Conservation (phyloP, 495 filamentous ascomycete species). For the Neurospora sp. region DNA sequence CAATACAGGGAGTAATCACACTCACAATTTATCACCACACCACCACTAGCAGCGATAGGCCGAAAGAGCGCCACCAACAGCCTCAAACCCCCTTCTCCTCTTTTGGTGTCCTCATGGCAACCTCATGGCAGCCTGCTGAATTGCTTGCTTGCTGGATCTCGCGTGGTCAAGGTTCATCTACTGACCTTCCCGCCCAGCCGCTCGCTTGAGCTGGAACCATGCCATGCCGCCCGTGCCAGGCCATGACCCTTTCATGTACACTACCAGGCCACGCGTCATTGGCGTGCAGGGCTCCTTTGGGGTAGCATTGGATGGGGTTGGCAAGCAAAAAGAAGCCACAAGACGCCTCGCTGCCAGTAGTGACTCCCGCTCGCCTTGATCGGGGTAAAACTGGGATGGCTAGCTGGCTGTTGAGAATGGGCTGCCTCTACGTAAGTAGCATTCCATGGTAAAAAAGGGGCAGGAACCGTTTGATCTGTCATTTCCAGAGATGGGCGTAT, state of each 20-base stretch:
- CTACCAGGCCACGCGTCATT: background rate
- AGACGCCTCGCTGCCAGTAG: background rate
- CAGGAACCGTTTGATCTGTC: background rate
- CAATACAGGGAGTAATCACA: background rate
- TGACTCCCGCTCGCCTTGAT: background rate
- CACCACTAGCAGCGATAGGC: background rate
- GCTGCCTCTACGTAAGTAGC: background rate
- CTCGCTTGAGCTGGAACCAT: background rate
- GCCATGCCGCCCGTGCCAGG: background rate
- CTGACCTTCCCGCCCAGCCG: background rate
- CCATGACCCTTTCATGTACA: background rate
- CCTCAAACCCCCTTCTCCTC: background rate
- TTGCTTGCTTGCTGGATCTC: background rate
- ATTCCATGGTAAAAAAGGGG: no score
- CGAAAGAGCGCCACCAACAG: background rate
- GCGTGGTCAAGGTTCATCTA: background rate
- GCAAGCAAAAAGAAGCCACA: background rate
- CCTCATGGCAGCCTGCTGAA: background rate
- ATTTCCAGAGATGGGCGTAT: background rate
- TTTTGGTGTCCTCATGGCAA: background rate
- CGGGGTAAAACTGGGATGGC: background rate
- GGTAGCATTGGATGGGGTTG: background rate
- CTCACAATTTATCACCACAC: background rate
- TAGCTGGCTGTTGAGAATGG: background rate
- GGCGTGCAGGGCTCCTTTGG: background rate